Conservation (phyloP, 2,329 filamentous ascomycete genomes). For the Calonectria fujianensis region DNA sequence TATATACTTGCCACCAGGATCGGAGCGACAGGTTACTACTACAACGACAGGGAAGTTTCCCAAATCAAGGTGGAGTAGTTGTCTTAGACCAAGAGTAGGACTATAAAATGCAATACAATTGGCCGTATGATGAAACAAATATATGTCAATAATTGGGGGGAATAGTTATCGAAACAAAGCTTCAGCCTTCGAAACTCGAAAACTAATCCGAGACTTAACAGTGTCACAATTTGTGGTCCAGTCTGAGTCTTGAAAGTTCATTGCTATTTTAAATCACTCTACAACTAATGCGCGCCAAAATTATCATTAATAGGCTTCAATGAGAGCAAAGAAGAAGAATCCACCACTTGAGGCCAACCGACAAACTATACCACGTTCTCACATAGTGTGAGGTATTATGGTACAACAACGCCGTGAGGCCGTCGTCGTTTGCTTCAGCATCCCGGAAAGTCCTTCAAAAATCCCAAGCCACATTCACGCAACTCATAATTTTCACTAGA, state of each 20-base stretch:
- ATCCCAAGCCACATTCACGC: conserved; percentile 51
- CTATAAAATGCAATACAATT: not conserved
- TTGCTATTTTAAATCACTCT: not conserved
- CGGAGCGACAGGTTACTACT: not conserved
- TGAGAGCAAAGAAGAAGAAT: conserved; percentile 57
- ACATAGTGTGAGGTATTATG: conserved; percentile 33
- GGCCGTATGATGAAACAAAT: not conserved
- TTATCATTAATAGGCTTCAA: conserved; percentile 57
- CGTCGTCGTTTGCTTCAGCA: conserved; percentile 40
- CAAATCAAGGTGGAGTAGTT: not conserved
- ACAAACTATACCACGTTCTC: conserved; percentile 53
- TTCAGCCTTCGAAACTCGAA: not conserved
- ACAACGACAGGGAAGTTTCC: not conserved
- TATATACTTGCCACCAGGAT: not conserved
- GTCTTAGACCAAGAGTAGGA: not conserved
- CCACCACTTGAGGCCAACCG: conserved; percentile 48
- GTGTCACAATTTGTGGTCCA: not conserved
- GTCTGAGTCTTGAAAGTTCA: not conserved
- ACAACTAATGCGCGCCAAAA: conserved; percentile 45
- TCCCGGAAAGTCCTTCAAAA: conserved; percentile 45
- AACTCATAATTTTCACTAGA: conserved; percentile 59
- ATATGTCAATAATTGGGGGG: not conserved
- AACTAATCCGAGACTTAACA: not conserved
- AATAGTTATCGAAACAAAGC: not conserved
- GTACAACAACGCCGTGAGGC: conserved; percentile 39